Evolutionary conservation across 2,329 filamentous ascomycete genomes (phyloP), one percentile per base, ranked within the genome.

Genomic region (Chaetomiaceae sp.): DNA sequence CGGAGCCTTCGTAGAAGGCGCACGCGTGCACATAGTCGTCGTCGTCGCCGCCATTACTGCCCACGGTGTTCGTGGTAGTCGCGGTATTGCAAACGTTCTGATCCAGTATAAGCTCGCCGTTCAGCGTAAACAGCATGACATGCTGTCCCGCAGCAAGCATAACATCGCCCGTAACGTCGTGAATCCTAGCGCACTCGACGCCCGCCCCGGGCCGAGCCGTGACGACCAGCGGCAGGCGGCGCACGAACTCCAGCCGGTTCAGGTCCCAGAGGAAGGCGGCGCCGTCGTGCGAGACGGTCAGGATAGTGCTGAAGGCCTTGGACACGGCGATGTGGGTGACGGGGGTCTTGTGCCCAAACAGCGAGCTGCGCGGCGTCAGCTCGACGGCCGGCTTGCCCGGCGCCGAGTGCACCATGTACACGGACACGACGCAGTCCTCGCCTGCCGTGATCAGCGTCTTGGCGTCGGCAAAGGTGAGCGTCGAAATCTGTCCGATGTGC

Each of bases 181-280:
- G 95, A 65, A 98, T 89, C 10, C 78, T 76, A 1, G 88, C 88
- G 55, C 86, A 91, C 66, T 94, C 79, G 2, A 79, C 70, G 0
- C 22, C 22, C 22, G 22, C 22, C 22, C 6, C 22, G 22, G 22
- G 73, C 66, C 4, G 78, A n/a, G n/a, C n/a, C n/a, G n/a, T n/a
- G n/a, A n/a, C 73, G 3, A 73, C 72, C 14, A 73, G 64, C 0
- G 81, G 81, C 18, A 91, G 71, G 64, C 81, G 84, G 36, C 88
- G 80, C 6, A 97, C 83, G 59, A 95, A 95, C 42, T 88, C 86
- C 11, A 89, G 78, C 14, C 88, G 81, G 64, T 97, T 98, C 4
- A 98, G 74, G 63, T 97, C 93, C 93, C 93, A 98, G 3, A 97
- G 72, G 59, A 95, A 82, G 10, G 90, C 82, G 32, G 87, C 82